These are phyloP conservation scores for Sarcodon sp. DNA, from an alignment of 768 basidiomycete species.

Conservation along the genomic window DNA sequence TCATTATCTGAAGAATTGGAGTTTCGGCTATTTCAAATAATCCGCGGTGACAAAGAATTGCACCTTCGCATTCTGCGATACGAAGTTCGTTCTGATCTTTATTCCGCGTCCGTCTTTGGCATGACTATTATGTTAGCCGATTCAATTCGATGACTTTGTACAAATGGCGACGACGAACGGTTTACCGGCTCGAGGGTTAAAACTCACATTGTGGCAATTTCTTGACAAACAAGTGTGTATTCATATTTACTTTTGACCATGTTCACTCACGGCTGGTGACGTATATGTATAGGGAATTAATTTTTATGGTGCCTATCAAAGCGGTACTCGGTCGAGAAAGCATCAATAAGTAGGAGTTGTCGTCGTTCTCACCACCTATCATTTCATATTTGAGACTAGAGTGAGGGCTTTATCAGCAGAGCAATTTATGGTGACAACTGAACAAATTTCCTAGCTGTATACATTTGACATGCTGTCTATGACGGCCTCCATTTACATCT, in stretches of 20 bases:
- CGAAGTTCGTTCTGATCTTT: slow-evolving; percentile 30
- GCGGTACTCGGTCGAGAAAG: slow-evolving; percentile 12
- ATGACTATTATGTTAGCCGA: slow-evolving; percentile 27
- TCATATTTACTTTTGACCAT: background rate
- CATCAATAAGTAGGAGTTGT: slow-evolving; percentile 4
- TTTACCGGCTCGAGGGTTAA: slow-evolving; percentile 19
- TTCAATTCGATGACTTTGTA: slow-evolving; percentile 42
- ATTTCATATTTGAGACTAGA: slow-evolving; percentile 3
- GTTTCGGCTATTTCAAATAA: slow-evolving; percentile 23
- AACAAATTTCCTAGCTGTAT: background rate
- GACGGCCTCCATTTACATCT: slow-evolving; percentile 21
- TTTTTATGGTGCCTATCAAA: slow-evolving; percentile 30
- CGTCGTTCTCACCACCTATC: background rate
- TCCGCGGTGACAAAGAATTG: slow-evolving; percentile 31
- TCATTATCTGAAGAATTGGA: slow-evolving; percentile 29
- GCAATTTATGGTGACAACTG: no score
- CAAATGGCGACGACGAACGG: slow-evolving; percentile 23
- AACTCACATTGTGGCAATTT: slow-evolving; percentile 29
- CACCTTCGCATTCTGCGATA: slow-evolving; percentile 49
- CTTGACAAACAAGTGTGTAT: slow-evolving; percentile 40
- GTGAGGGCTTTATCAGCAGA: no score
- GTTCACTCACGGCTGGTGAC: no score
- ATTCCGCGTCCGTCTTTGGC: background rate
- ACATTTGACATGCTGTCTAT: slow-evolving; percentile 15
- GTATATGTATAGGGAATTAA: slow-evolving; percentile 33